Conservation (phyloP, 176 grass and related monocot species). For the Cenchrus fungigraminus region DNA sequence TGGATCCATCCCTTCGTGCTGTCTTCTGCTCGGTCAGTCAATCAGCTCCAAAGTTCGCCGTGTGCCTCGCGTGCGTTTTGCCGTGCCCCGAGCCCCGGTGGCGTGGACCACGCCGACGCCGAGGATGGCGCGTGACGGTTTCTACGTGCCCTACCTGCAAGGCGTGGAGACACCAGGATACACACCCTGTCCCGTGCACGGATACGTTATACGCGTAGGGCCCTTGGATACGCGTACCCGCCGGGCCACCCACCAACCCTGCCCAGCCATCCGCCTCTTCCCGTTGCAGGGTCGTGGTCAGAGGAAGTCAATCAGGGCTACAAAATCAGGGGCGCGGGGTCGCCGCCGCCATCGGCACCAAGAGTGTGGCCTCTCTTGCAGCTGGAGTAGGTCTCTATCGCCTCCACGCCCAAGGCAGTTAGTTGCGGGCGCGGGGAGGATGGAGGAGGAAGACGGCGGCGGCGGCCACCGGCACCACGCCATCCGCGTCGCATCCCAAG, state of each 20-base stretch:
- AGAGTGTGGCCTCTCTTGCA: not conserved
- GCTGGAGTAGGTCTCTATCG: not conserved
- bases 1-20: too few species aligned
- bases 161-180: not conserved
- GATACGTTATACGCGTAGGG: too few species aligned
- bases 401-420: not conserved
- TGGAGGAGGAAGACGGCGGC: constrained; percentile 12
- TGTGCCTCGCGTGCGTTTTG: too few species aligned
- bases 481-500: constrained; percentile 20
- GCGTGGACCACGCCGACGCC: not conserved
- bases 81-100: too few species aligned
- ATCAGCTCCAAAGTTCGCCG: too few species aligned
- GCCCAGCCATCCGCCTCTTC: not conserved
- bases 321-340: not conserved
- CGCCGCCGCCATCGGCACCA: not conserved
- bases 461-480: not conserved
- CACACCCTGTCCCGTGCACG: not conserved
- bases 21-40: too few species aligned
- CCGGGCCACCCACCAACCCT: not conserved
- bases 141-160: not conserved
- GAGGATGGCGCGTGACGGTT: not conserved
- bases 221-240: not conserved
- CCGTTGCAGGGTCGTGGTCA: not conserved
- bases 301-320: not conserved
- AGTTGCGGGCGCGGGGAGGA: not conserved